These are phyloP conservation scores for Tetrahymena borealis DNA, from an alignment of 73 alveolate genomes.

Conservation along the genomic window DNA sequence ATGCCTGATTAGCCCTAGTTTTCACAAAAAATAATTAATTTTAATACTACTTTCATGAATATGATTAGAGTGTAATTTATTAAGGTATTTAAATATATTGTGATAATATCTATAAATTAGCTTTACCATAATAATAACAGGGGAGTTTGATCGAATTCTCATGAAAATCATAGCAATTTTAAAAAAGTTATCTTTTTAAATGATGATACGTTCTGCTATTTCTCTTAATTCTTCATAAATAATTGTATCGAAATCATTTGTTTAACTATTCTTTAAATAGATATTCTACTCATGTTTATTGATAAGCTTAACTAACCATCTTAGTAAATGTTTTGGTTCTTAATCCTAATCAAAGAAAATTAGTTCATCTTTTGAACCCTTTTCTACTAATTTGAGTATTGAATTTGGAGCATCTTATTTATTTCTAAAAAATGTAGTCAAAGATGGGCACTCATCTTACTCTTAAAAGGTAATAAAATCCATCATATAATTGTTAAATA, in stretches of 20 bases:
- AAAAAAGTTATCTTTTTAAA: slow-evolving; percentile 37
- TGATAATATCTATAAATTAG: not conserved
- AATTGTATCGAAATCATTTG: not conserved
- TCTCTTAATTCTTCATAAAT: not conserved
- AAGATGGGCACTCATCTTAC: not conserved
- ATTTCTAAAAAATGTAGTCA: not conserved
- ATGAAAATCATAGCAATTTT: slow-evolving; percentile 33
- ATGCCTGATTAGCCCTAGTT: slow-evolving; percentile 78
- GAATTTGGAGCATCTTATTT: not conserved
- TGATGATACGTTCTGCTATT: not conserved
- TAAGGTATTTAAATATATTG: not conserved
- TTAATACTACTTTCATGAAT: slow-evolving; percentile 51
- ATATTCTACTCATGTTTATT: not conserved
- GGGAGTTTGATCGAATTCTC: slow-evolving; percentile 50
- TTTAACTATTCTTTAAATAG: not conserved
- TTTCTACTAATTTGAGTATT: not conserved
- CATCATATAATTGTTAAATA: not conserved
- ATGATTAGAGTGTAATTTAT: slow-evolving; percentile 48
- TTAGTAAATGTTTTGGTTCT: not conserved
- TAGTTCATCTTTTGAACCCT: not conserved
- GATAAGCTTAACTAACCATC: not conserved
- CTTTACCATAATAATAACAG: slow-evolving; percentile 55
- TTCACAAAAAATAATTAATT: not conserved
- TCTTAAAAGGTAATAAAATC: not conserved
- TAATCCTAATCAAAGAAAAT: not conserved